Evolutionary conservation across 306 rosid genomes (phyloP).

Genomic region (Oxytropis ochrocephala): DNA sequence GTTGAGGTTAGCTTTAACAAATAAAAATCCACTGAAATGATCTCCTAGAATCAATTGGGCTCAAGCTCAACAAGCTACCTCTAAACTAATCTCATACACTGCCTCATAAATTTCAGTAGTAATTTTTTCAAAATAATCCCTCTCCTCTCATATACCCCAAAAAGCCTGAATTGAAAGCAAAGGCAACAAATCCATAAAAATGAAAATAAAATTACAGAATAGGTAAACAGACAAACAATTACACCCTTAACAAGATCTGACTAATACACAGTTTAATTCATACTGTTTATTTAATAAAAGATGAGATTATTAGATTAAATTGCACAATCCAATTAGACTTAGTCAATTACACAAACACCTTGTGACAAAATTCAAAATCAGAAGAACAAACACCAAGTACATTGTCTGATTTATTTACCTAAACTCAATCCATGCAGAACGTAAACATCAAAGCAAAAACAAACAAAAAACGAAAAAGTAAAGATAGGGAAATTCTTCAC

Average conservation of each 20-base stretch:
- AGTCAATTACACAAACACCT: slow-evolving; percentile 8
- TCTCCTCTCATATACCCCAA: neutral
- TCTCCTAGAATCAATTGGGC: slow-evolving; percentile 12
- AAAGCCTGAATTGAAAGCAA: neutral
- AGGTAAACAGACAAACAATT: neutral
- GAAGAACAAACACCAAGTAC: neutral
- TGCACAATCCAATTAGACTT: neutral
- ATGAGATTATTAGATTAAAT: neutral
- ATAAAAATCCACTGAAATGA: neutral
- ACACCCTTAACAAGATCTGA: slow-evolving; percentile 18
- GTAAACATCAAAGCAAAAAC: neutral
- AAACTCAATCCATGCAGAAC: neutral
- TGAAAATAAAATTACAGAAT: neutral
- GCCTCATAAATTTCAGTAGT: neutral
- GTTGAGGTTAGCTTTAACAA: neutral
- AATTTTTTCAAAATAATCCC: neutral
- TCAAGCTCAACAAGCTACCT: neutral
- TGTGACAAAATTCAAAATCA: neutral
- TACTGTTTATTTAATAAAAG: neutral
- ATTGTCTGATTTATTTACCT: slow-evolving; percentile 17
- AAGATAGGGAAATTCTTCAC: neutral
- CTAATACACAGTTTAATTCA: neutral
- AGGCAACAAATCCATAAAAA: slow-evolving; percentile 3
- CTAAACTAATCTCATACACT: neutral
- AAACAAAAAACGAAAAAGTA: neutral